These are phyloP conservation scores for Syncephalis fuscata DNA, from an alignment of 371 early-diverging fungal genomes.

Conservation along the genomic window DNA sequence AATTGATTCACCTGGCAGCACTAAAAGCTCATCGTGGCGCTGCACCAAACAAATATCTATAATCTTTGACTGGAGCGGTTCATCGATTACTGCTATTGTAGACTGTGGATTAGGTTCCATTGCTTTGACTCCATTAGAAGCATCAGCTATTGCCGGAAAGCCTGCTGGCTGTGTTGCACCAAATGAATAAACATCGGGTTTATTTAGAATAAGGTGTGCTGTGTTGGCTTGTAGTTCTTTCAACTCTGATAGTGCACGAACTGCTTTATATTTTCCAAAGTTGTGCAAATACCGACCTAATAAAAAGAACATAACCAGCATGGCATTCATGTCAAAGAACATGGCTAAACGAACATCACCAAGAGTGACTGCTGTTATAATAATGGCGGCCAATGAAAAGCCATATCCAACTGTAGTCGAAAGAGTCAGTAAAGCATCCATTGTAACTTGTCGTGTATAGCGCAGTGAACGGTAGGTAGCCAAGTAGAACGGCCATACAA, in stretches of 20 bases:
- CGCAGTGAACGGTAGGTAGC: slow-evolving; percentile 28
- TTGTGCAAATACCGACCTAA: slow-evolving; percentile 55
- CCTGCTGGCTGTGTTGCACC: slow-evolving; percentile 1
- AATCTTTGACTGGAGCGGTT: too few relatives aligned
- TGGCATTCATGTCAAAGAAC: slow-evolving; percentile 50
- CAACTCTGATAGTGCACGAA: slow-evolving; percentile 45
- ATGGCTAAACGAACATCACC: slow-evolving; percentile 7
- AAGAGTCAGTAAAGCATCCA: slow-evolving; percentile 49
- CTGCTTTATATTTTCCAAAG: slow-evolving; percentile 48
- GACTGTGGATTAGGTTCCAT: too few relatives aligned
- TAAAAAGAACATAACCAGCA: slow-evolving; percentile 45
- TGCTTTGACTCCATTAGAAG: too few relatives aligned
- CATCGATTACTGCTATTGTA: too few relatives aligned
- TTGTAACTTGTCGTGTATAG: slow-evolving; percentile 40
- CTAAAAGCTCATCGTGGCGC: slow-evolving; percentile 40
- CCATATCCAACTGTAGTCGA: slow-evolving; percentile 49
- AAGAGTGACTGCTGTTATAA: slow-evolving; percentile 18
- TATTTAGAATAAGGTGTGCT: slow-evolving; percentile 33
- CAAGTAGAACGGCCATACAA: slow-evolving; percentile 39
- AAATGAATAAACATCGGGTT: slow-evolving; percentile 8
- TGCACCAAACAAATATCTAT: neutral
- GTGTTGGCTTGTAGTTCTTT: slow-evolving; percentile 48
- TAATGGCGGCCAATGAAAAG: slow-evolving; percentile 31
- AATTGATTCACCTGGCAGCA: slow-evolving; percentile 42
- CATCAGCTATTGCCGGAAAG: slow-evolving; percentile 1